Percentiles rank a stretch among this genome's conserved stretches.
phyloP scores from a whole-genome alignment of 345 rosid species.

The Luvunga scandens region DNA sequence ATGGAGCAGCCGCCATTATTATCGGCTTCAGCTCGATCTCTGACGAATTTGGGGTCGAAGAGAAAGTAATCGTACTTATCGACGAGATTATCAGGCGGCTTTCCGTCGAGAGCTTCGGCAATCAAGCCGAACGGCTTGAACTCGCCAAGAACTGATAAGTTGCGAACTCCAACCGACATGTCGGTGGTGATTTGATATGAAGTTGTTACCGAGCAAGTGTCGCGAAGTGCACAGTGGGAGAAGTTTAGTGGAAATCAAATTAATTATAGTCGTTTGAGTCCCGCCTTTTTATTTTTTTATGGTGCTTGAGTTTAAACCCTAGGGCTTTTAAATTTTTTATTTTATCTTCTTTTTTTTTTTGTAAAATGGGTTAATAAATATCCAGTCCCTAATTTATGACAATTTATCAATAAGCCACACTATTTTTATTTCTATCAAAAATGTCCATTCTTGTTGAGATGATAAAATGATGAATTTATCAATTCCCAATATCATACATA shows the following conservation, averaged over 20 bases:
- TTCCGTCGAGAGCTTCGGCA: slow-evolving; percentile 80
- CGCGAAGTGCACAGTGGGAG: neutral
- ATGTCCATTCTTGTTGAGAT: too few species aligned
- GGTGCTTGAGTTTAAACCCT: neutral
- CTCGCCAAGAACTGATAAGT: slow-evolving; percentile 78
- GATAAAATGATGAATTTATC: too few species aligned
- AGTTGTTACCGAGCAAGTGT: slow-evolving; percentile 5
- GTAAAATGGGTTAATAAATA: neutral
- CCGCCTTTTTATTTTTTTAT: slow-evolving; percentile 3
- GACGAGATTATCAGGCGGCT: slow-evolving; percentile 33
- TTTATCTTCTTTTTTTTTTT: too few species aligned
- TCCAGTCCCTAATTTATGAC: neutral
- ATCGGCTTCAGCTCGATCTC: slow-evolving; percentile 39
- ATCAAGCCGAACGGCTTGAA: slow-evolving; percentile 89
- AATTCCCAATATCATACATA: too few species aligned
- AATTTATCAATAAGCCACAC: neutral
- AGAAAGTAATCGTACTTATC: slow-evolving; percentile 73
- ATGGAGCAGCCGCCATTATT: slow-evolving; percentile 28
- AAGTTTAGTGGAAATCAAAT: neutral
- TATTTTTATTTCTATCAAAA: too few species aligned
- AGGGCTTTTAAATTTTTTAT: neutral
- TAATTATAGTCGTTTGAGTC: neutral
- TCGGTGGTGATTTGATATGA: slow-evolving; percentile 13
- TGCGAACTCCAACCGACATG: slow-evolving; percentile 68
- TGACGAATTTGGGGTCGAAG: slow-evolving; percentile 58